Conservation (phyloP, 2,329 filamentous ascomycete genomes). For the Cercospora sp. region DNA sequence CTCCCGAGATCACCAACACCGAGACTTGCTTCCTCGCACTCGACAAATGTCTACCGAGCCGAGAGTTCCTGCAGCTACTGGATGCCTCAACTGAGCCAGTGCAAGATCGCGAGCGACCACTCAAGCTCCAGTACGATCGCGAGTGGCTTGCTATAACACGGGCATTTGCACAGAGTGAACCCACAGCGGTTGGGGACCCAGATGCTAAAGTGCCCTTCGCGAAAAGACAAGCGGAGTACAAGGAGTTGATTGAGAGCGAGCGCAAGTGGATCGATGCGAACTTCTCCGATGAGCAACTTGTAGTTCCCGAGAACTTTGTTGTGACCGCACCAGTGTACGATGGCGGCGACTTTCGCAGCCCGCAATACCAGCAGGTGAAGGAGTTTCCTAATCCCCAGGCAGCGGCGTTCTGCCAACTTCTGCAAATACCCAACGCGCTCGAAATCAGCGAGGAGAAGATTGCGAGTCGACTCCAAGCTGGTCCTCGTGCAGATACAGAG, state of each 20-base stretch:
- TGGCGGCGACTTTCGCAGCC: slow-evolving; percentile 30
- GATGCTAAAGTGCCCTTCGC: slow-evolving; percentile 54
- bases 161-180: slow-evolving; percentile 64
- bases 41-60: slow-evolving; percentile 81
- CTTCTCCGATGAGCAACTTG: slow-evolving; percentile 54
- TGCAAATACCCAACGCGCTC: slow-evolving; percentile 76
- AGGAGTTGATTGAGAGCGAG: slow-evolving; percentile 65
- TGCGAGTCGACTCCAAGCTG: slow-evolving; percentile 56
- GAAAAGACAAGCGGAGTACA: slow-evolving; percentile 51
- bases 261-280: slow-evolving; percentile 79
- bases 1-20: slow-evolving; percentile 72
- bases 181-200: slow-evolving; percentile 63
- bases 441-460: slow-evolving; percentile 71
- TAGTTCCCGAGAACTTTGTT: slow-evolving; percentile 75
- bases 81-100: slow-evolving; percentile 56
- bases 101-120: slow-evolving; percentile 45
- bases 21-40: slow-evolving; percentile 82
- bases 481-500: slow-evolving; percentile 52
- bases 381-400: slow-evolving; percentile 92
- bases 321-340: slow-evolving; percentile 73
- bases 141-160: slow-evolving; percentile 96
- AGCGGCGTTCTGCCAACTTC: slow-evolving; percentile 71
- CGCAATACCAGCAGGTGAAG: slow-evolving; percentile 38
- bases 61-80: slow-evolving; percentile 79
- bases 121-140: slow-evolving; percentile 75